Base-by-base conservation (phyloP, 805 yeast species). In the Saturnispora quitensis region DNA sequence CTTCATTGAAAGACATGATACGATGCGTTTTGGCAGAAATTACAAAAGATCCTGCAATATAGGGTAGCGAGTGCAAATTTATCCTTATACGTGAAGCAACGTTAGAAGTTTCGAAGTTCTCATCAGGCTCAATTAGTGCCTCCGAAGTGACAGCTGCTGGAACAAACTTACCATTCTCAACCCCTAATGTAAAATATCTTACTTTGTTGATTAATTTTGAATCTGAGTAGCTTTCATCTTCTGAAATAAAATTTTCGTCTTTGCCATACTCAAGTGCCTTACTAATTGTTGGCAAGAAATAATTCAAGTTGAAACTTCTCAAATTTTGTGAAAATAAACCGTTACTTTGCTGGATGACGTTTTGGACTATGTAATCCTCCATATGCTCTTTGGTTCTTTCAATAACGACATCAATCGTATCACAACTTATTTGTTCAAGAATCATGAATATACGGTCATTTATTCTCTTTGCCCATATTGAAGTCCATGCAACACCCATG, bases 381-480 rank as follows among this genome's bases (percentile, higher is more conserved):
- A 47, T 31, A 4, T 48, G 31, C 2, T 52, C 61, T 10, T 18
- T 31, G 52, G 68, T 56, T 64, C 76, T 73, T 65, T 70, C 71
- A 24, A 81, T 67, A 10, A 73, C 65, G 9, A 82, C 65, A 60
- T 83, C 87, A 51, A 81, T 72, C n/a, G 84, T 80, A 60, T 77
- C 81, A 61, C 84, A 80, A 2, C 81, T 86, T 28, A 89, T 88
- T 62, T 88, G 93, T 61, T 89, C 96, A 62, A 90, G 83, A 71
- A 88, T 88, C 70, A 93, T 82, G 47, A 89, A 84, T 50, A 89
- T 75, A 51, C 86, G 67, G 43, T 78, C 78, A 3, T 82, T 83
- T 57, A 82, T 81, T 53, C 80, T 72, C 60, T 89, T 89, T 0
- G 93, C 95, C 97, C 97, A 91, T 51, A 90, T 67, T 0, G 96